Conservation (phyloP, 179 eudicot species). For the Heliamphora pulchella region DNA sequence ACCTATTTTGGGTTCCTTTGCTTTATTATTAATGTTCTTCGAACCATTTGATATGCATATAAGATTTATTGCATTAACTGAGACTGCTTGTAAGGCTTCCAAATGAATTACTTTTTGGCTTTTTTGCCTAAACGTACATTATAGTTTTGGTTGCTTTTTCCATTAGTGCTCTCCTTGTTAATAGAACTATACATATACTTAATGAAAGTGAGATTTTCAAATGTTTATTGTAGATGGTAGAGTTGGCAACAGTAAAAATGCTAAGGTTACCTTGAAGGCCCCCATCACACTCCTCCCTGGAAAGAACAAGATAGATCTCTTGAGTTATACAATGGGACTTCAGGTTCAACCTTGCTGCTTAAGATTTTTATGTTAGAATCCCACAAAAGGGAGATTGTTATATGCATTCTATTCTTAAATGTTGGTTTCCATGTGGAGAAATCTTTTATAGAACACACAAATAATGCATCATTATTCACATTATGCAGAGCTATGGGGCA, state of each 20-base stretch:
- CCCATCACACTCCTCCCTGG: slow-evolving; percentile 51
- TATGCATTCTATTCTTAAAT: not conserved
- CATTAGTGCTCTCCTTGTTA: not conserved
- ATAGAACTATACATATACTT: no score
- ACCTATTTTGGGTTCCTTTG: not conserved
- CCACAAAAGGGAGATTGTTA: not conserved
- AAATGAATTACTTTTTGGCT: no score
- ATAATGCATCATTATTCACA: slow-evolving; percentile 2
- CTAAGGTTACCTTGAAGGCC: slow-evolving; percentile 44
- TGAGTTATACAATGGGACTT: slow-evolving; percentile 95
- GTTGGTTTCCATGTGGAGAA: not conserved
- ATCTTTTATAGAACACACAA: not conserved
- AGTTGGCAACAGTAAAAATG: slow-evolving; percentile 32
- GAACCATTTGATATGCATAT: not conserved
- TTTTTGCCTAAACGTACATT: no score
- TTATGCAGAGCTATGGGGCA: slow-evolving; percentile 82
- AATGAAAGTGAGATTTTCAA: not conserved
- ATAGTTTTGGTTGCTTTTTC: not conserved
- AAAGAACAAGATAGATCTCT: slow-evolving; percentile 61
- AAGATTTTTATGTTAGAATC: not conserved
- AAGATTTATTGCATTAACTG: not conserved
- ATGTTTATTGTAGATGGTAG: slow-evolving; percentile 32
- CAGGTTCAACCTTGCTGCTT: slow-evolving; percentile 40
- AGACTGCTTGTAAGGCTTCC: no score
- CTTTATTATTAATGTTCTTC: no score